Evolutionary conservation across 2,329 filamentous ascomycete genomes (phyloP).

Genomic region (Bipolaris gigantea): DNA sequence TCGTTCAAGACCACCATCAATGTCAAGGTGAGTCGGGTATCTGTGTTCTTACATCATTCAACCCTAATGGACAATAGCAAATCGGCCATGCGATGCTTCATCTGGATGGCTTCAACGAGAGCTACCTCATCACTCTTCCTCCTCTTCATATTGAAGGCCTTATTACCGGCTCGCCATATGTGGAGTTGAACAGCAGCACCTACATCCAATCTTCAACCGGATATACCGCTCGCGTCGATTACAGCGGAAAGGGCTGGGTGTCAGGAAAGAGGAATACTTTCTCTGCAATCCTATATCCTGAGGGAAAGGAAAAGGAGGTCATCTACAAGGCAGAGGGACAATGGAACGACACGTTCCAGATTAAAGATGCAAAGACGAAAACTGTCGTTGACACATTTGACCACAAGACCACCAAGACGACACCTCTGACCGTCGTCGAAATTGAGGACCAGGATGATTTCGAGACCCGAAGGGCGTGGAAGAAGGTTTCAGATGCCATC

Average conservation of each 20-base stretch:
- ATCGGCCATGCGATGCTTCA: conserved; percentile 85
- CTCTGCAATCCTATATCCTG: conserved; percentile 72
- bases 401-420: conserved; percentile 55
- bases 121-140: conserved; percentile 89
- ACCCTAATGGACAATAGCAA: conserved; percentile 53
- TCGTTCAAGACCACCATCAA: conserved; percentile 93
- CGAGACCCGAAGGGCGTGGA: conserved; percentile 87
- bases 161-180: conserved; percentile 81
- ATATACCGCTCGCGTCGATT: conserved; percentile 87
- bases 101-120: conserved; percentile 67
- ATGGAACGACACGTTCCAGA: conserved; percentile 82
- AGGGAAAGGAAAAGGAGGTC: conserved; percentile 69
- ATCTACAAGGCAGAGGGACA: conserved; percentile 84
- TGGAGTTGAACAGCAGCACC: conserved; percentile 83
- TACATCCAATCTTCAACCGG: conserved; percentile 86
- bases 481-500: conserved; percentile 80
- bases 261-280: conserved; percentile 95
- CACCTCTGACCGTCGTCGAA: conserved; percentile 70
- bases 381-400: conserved; percentile 50
- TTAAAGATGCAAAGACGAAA: conserved; percentile 66
- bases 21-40: conserved; percentile 61
- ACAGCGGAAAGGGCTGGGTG: conserved; percentile 91
- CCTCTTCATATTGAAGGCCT: conserved; percentile 91
- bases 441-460: conserved; percentile 81
- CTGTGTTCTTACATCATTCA: too few relatives aligned